These are phyloP conservation scores for Amanita fuliginea DNA, from an alignment of 768 basidiomycete species.

Conservation along the genomic window DNA sequence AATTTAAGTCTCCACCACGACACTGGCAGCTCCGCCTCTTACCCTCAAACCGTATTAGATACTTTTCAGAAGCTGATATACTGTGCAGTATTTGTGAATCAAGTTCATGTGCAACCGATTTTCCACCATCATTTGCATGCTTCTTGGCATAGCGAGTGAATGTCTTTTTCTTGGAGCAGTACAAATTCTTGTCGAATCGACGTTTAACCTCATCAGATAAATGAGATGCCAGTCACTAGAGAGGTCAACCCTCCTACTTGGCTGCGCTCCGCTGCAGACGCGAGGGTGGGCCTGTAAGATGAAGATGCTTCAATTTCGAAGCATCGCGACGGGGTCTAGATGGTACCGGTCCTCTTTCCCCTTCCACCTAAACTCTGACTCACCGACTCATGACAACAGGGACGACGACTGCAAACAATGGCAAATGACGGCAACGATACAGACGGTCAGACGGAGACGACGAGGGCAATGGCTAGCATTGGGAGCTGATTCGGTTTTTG, in stretches of 20 bases:
- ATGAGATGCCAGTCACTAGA: constrained; percentile 90
- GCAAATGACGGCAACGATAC: too few species aligned
- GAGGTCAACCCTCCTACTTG: constrained; percentile 11
- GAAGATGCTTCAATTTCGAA: constrained; percentile 34
- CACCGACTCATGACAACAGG: too few species aligned
- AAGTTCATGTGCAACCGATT: constrained; percentile 87
- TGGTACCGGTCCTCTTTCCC: background rate
- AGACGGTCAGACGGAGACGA: too few species aligned
- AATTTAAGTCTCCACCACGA: too few species aligned
- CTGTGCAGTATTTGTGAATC: constrained; percentile 99
- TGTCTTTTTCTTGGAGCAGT: constrained; percentile 99
- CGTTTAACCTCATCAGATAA: constrained; percentile 97
- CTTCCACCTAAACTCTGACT: too few species aligned
- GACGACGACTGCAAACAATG: too few species aligned
- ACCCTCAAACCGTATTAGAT: too few species aligned
- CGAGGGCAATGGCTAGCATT: too few species aligned
- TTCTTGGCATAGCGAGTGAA: constrained; percentile 99
- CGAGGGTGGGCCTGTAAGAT: constrained; percentile 29
- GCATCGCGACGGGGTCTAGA: constrained; percentile 20
- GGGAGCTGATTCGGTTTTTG: too few species aligned
- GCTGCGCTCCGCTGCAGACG: background rate
- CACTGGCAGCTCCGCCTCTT: too few species aligned
- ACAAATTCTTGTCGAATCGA: constrained; percentile 99
- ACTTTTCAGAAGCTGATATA: too few species aligned
- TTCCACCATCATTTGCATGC: constrained; percentile 90